A percentile compares a stretch with the other conserved stretches of the same genome.
Evolutionary conservation across 2,329 filamentous ascomycete species (phyloP).

Genomic region (Purpureocillium takamizusanense): DNA sequence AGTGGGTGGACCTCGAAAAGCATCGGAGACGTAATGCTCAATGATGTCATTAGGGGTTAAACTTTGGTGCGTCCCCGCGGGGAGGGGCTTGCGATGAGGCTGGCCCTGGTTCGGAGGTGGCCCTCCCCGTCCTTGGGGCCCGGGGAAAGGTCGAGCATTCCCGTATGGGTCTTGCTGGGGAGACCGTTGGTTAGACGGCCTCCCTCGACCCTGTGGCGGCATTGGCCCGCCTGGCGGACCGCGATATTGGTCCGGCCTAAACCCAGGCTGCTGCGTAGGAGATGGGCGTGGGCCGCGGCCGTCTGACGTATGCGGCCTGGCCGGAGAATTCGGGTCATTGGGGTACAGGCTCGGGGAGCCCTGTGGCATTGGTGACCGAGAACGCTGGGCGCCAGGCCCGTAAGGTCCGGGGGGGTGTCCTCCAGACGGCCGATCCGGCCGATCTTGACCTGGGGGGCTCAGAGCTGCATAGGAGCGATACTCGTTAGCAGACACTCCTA

Average conservation of each 20-base stretch:
- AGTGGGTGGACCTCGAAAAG: conserved; percentile 9
- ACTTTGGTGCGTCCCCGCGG: conserved; percentile 15
- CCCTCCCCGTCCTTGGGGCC: conserved; percentile 15
- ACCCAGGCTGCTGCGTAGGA: conserved; percentile 18
- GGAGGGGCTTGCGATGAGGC: conserved; percentile 19
- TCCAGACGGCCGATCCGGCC: conserved; percentile 22
- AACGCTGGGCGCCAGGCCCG: conserved; percentile 29
- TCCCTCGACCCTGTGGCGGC: conserved; percentile 12
- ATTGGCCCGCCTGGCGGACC: conserved; percentile 6
- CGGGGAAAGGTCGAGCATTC: conserved; percentile 9
- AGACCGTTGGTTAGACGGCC: conserved; percentile 9
- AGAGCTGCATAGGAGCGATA: conserved; percentile 45
- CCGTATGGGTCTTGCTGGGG: conserved; percentile 13
- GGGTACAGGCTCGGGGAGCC: conserved; percentile 21
- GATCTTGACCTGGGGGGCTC: conserved; percentile 26
- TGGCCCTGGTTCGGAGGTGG: conserved; percentile 11
- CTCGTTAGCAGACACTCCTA: conserved; percentile 45
- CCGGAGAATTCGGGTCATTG: conserved; percentile 17
- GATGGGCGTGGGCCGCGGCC: conserved; percentile 19
- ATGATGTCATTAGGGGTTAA: conserved; percentile 28
- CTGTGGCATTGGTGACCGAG: conserved; percentile 33
- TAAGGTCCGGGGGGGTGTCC: conserved; percentile 31
- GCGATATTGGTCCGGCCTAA: conserved; percentile 14
- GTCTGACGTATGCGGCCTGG: conserved; percentile 21
- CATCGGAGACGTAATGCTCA: conserved; percentile 25